Evolutionary conservation across 768 basidiomycete genomes (phyloP), one percentile per base, ranked within the genome.

Genomic region (Mrakia blollopis): DNA sequence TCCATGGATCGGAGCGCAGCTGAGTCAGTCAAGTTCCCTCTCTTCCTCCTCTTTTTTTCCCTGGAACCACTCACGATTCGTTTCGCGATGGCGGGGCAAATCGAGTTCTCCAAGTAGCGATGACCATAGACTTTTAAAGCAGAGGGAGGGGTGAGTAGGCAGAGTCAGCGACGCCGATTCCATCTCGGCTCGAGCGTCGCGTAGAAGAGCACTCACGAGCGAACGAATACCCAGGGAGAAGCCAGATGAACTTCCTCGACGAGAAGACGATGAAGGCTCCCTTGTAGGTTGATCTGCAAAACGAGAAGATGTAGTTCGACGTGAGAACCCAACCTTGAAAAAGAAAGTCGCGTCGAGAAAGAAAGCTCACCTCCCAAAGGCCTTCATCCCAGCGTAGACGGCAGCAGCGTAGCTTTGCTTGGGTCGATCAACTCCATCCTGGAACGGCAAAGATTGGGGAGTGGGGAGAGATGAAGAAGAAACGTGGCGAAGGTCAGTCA

Each of bases 31-130:
- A n/a, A n/a, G n/a, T n/a, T n/a, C n/a, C n/a, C n/a, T n/a, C n/a
- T n/a, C n/a, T n/a, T n/a, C n/a, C n/a, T n/a, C n/a, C n/a, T n/a
- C n/a, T n/a, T n/a, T n/a, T n/a, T n/a, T n/a, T n/a, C n/a, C n/a
- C n/a, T n/a, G n/a, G n/a, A n/a, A n/a, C n/a, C n/a, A n/a, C n/a
- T n/a, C 47, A 82, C 76, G 69, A 80, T 67, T 37, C 80, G 80
- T 72, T 80, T 80, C 65, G 82, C 82, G 77, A 80, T 80, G 50
- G 80, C 80, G 70, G 81, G 80, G 25, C 79, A 75, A 23, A 81
- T 69, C 52, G 79, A 79, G 67, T 79, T 80, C 79, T 81, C 81
- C 69, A 82, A 79, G 73, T 80, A 80, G 72, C 80, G 78, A 52
- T 80, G 80, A 28, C 78, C 80, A 50, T 82, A 82, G 23, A 81